Base-by-base conservation (phyloP, 257 asterid genomes). In the Gardenia jasminoides region DNA sequence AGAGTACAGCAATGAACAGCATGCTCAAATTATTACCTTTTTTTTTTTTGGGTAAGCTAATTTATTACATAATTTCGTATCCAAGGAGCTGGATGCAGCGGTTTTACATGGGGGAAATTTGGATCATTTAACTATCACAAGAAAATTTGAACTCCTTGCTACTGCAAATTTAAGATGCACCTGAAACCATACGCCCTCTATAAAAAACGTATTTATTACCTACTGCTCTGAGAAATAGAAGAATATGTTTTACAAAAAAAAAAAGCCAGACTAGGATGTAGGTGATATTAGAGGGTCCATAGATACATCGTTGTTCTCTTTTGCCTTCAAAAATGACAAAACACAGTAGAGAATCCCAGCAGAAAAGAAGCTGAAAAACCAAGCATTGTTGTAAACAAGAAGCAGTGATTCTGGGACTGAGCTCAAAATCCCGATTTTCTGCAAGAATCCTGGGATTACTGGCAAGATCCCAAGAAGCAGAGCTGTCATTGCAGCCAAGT, bases 391-490 rank as follows among this genome's bases (percentile, higher is more conserved):
- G 78, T 94, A 94, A 33, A 90, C 83, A 6, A 85, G 68, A 0
- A 9, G 47, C 47, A 87, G 83, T 20, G 61, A 19, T 19, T 64
- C 79, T 5, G 92, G 84, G 15, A 88, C 84, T 0, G 82, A 76
- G 26, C 80, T 72, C 88, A 94, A 68, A 70, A 87, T n/a, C 67
- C 96, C 97, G 79, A 94, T 82, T 73, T 91, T 94, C 3, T 87
- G 83, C 88, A 94, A 75, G 62, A 94, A 93, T 4, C 99, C 99
- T 4, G 99, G 99, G 76, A 94, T 77, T 74, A 94, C 99, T 13
- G 97, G 99, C 85, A 92, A 78, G 70, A 94, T 80, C 79, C 97
- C 99, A 1, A 89, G 0, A 3, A 91, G 7, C 88, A 94, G 72
- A 5, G 98, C 91, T 31, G 80, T 75, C 12, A 94, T 54, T 1